Evolutionary conservation across 495 filamentous ascomycete genomes (phyloP), one percentile per base, ranked within the genome.

Genomic region (Penicillium taxi): DNA sequence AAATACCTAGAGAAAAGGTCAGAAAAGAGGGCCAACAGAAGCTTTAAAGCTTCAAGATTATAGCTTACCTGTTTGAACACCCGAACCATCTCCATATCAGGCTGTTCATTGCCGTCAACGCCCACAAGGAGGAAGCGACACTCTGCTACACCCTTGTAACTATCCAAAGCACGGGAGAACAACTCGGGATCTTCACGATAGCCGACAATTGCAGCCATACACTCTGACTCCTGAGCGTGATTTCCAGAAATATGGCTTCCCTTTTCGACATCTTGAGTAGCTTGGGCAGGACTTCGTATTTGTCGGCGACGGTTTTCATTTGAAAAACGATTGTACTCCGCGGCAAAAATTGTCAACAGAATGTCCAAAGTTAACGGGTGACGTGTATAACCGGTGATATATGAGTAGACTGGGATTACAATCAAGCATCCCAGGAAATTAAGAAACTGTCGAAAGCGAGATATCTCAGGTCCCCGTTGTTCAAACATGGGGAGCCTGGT

Each of bases 171-270:
- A 11, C 53, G 47, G 19, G 36, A 34, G 35, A 53, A 61, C 5
- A 61, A 35, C 9, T 46, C 45, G 9, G 54, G 54, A 18, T 61
- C 54, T 41, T 61, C 57, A 16, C 57, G 57, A 39, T 61, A 61
- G 12, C 57, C 57, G 4, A 61, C 57, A 35, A 61, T 49, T 0
- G 47, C 50, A 5, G 57, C 54, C 46, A 61, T 47, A 21, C 53
- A 56, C 21, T 53, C 47, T 12, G 44, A 39, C 2, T 37, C 40
- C 5, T 18, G 19, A 5, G 40, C 32, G 9, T 21, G 3, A 20
- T n/a, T 35, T 0, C 22, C 8, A 8, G 41, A 23, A 3, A 34
- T 2, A 21, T 18, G 9, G 23, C 34, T 37, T 13, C 42, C 45
- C 19, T 52, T 55, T 18, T 55, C 42, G 1, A 26, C 16, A 22